These are phyloP conservation scores for Brachypodium distachyon DNA, from an alignment of 202 grass and related monocot species.

Conservation along the genomic window DNA sequence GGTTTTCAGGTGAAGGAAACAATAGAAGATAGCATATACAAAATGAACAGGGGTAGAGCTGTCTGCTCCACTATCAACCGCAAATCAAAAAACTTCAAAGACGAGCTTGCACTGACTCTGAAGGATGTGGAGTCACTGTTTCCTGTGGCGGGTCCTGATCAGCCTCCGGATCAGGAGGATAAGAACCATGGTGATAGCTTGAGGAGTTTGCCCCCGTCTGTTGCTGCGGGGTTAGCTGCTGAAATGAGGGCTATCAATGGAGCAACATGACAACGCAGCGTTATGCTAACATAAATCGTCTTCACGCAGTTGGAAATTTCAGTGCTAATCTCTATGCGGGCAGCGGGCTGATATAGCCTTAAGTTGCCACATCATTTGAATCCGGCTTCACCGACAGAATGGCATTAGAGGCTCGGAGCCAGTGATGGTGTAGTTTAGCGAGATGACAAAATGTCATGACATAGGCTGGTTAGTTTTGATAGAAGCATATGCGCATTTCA, in stretches of 20 bases:
- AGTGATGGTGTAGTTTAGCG: background rate
- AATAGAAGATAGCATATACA: slow-evolving; percentile 91
- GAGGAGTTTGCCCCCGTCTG: slow-evolving; percentile 58
- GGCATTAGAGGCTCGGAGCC: background rate
- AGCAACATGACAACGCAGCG: slow-evolving; percentile 5
- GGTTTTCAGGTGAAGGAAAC: slow-evolving; percentile 64
- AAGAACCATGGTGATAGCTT: slow-evolving; percentile 33
- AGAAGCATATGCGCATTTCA: background rate
- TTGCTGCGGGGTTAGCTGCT: slow-evolving; percentile 84
- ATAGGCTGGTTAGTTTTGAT: background rate
- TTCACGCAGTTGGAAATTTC: background rate
- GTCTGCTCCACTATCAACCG: slow-evolving; percentile 52
- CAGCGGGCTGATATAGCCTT: background rate
- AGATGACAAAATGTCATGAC: background rate
- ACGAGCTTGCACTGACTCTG: slow-evolving; percentile 69
- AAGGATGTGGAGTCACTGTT: slow-evolving; percentile 76
- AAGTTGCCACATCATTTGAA: background rate
- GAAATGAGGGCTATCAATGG: slow-evolving; percentile 60
- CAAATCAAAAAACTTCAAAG: slow-evolving; percentile 67
- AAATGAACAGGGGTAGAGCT: slow-evolving; percentile 55
- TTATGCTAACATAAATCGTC: background rate
- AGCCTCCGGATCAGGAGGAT: slow-evolving; percentile 23
- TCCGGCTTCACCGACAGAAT: background rate
- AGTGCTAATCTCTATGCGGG: background rate
- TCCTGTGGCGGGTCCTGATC: slow-evolving; percentile 38